These are phyloP conservation scores for Microdochium nivale DNA, from an alignment of 2,329 filamentous ascomycete genomes.

Conservation along the genomic window DNA sequence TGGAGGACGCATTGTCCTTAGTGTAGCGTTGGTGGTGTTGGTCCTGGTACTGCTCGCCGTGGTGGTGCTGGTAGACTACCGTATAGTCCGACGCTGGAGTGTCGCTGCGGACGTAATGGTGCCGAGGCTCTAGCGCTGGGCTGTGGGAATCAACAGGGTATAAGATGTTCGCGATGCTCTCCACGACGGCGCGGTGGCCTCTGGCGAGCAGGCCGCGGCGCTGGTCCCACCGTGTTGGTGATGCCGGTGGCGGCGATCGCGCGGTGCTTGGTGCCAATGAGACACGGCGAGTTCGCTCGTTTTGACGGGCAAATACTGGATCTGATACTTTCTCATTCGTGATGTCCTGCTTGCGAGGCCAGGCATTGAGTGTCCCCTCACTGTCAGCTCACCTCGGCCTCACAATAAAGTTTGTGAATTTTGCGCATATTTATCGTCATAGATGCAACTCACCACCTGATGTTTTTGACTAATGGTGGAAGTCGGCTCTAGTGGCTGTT, in stretches of 20 bases:
- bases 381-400: background rate
- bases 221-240: background rate
- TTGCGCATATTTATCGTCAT: too few relatives aligned
- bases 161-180: background rate
- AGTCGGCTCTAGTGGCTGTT: constrained; percentile 10
- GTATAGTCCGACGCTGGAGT: background rate
- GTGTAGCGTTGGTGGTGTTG: background rate
- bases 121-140: background rate
- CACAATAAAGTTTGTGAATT: too few relatives aligned
- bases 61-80: background rate
- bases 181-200: background rate
- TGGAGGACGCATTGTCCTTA: background rate
- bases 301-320: constrained; percentile 8
- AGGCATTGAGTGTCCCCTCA: background rate
- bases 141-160: background rate
- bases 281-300: constrained; percentile 9
- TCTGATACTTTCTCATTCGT: background rate
- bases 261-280: background rate
- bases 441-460: constrained; percentile 10
- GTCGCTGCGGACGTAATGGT: background rate
- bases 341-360: background rate
- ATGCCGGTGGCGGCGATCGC: background rate
- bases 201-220: constrained; percentile 1
- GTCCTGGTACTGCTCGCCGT: background rate
- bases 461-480: constrained; percentile 13